phyloP scores from a whole-genome alignment of 2,329 filamentous ascomycete species.

The Calonectria fujianensis region DNA sequence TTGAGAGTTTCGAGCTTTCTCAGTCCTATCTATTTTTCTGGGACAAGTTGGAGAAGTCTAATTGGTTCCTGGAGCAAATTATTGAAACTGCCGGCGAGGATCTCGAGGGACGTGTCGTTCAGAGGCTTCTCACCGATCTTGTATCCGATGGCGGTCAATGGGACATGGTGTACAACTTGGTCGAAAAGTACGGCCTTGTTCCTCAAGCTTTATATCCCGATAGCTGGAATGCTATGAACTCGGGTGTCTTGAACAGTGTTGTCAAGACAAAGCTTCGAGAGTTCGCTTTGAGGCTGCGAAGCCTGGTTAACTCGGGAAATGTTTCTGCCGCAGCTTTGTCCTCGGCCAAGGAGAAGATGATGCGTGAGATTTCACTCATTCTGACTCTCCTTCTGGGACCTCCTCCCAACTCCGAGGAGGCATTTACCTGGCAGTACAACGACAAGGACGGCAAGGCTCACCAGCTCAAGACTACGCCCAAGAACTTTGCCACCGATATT shows the following conservation, averaged over 20 bases:
- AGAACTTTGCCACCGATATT: conserved; percentile 82
- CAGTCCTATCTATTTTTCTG: conserved; percentile 94
- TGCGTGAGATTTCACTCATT: conserved; percentile 87
- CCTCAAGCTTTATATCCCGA: conserved; percentile 89
- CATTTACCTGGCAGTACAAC: conserved; percentile 88
- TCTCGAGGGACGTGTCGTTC: conserved; percentile 83
- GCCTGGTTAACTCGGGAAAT: conserved; percentile 63
- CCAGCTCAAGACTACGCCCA: conserved; percentile 78
- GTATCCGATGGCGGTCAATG: conserved; percentile 91
- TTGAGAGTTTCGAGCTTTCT: conserved; percentile 88
- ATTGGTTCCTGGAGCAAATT: conserved; percentile 91
- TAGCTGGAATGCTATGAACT: conserved; percentile 85
- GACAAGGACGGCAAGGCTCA: conserved; percentile 81
- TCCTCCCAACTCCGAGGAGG: conserved; percentile 79
- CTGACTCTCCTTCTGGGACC: conserved; percentile 89
- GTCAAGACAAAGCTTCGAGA: conserved; percentile 92
- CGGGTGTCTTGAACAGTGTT: conserved; percentile 80
- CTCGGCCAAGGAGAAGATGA: conserved; percentile 81
- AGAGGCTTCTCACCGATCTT: conserved; percentile 79
- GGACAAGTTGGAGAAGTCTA: conserved; percentile 95
- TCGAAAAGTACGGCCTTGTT: conserved; percentile 91
- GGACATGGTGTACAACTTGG: conserved; percentile 93
- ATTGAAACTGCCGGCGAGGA: conserved; percentile 83
- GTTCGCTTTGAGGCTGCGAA: conserved; percentile 83
- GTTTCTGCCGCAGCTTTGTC: conserved; percentile 63